Evolutionary conservation across 208 protist genomes (phyloP).

Genomic region (Leishmania lainsoni): DNA sequence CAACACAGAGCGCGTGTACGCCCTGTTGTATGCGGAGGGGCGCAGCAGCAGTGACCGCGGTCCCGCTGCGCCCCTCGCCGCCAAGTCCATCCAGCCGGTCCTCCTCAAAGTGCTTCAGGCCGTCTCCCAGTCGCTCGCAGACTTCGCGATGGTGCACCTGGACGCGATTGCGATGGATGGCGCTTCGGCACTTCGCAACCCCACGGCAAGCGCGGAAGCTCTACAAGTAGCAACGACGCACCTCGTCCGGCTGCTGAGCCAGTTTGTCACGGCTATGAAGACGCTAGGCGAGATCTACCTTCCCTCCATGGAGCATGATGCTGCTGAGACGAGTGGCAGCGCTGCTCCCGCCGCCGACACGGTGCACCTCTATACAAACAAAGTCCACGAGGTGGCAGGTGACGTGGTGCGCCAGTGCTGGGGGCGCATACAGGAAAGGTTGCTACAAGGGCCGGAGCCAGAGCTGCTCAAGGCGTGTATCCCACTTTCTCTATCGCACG

Average conservation of each 20-base stretch:
- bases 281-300: constrained; percentile 73
- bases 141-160: constrained; percentile 45
- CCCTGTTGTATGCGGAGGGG: constrained; percentile 26
- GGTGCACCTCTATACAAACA: constrained; percentile 14
- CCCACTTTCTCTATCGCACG: constrained; percentile 22
- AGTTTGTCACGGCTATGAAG: constrained; percentile 60
- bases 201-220: constrained; percentile 15
- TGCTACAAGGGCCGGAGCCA: constrained; percentile 11
- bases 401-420: constrained; percentile 18
- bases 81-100: constrained; percentile 73
- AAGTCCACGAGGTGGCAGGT: constrained; percentile 26
- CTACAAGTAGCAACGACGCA: constrained; percentile 33
- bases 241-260: constrained; percentile 56
- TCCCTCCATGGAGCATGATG: constrained; percentile 18
- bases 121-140: constrained; percentile 42
- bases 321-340: neutral
- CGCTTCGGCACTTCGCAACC: constrained; percentile 27
- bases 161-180: constrained; percentile 47
- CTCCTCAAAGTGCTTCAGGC: constrained; percentile 63
- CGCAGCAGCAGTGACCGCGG: constrained; percentile 5
- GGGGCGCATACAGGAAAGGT: neutral
- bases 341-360: neutral
- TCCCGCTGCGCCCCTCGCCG: constrained; percentile 45
- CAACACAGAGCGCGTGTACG: constrained; percentile 45
- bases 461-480: constrained; percentile 19